A percentile compares a stretch with the other conserved stretches of the same genome.
Evolutionary conservation across 306 rosid species (phyloP).

Genomic region (Rosa chinensis): DNA sequence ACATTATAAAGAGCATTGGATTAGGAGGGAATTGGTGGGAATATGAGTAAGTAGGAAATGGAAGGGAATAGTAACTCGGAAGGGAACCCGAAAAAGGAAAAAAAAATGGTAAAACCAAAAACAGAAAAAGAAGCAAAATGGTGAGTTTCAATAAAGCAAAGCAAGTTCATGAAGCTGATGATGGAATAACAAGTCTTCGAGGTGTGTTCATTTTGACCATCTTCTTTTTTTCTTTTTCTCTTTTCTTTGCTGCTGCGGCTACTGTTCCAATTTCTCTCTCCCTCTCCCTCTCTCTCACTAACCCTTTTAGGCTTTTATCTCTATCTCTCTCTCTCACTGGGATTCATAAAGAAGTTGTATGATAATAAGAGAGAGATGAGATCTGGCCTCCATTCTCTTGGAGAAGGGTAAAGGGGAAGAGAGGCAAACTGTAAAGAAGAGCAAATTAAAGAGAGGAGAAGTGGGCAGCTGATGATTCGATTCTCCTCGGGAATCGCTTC

Average conservation of each 20-base stretch:
- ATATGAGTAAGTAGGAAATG: not conserved
- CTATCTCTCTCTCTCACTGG: conserved; percentile 17
- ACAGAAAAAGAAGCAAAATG: conserved; percentile 49
- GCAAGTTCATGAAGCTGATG: conserved; percentile 46
- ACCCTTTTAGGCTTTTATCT: not conserved
- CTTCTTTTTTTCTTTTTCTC: conserved; percentile 51
- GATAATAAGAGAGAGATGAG: conserved; percentile 4
- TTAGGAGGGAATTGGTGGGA: not conserved
- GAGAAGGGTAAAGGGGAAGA: conserved; percentile 78
- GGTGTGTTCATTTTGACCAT: conserved; percentile 89
- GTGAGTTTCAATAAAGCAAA: conserved; percentile 96
- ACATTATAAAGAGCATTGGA: not conserved
- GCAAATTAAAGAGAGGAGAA: conserved; percentile 33
- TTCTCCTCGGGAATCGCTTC: conserved; percentile 83
- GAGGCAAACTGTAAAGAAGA: conserved; percentile 86
- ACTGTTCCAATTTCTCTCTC: conserved; percentile 37
- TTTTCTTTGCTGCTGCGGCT: conserved; percentile 51
- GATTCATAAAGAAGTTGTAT: conserved; percentile 3
- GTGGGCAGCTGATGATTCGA: conserved; percentile 56
- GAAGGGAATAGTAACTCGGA: not conserved
- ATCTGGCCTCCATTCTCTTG: conserved; percentile 94
- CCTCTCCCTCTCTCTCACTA: conserved; percentile 6
- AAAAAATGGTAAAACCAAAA: conserved; percentile 13
- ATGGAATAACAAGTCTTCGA: conserved; percentile 78
- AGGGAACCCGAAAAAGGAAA: conserved; percentile 3